phyloP scores from a whole-genome alignment of 106 monocot species.

The Allium sativum region DNA sequence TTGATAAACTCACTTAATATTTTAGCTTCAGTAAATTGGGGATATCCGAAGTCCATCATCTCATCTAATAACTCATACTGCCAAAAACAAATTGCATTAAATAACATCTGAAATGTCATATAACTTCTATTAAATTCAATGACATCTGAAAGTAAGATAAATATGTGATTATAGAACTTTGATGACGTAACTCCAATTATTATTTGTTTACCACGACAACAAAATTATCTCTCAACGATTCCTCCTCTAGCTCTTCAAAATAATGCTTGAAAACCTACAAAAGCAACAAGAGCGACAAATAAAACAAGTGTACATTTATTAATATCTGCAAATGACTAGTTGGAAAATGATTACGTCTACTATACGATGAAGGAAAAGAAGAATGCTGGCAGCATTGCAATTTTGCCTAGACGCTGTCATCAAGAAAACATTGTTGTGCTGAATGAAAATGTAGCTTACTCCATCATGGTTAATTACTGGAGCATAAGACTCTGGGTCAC shows the following conservation, averaged over 20 bases:
- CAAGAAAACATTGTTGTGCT: constrained; percentile 86
- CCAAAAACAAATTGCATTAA: not conserved
- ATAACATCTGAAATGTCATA: not conserved
- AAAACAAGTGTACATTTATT: constrained; percentile 1
- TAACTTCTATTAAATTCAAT: not conserved
- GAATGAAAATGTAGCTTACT: constrained; percentile 91
- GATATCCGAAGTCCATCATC: constrained; percentile 98
- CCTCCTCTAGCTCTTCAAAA: constrained; percentile 94
- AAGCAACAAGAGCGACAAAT: not conserved
- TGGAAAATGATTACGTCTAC: constrained; percentile 39
- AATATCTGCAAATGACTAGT: not conserved
- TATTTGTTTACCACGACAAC: constrained; percentile 67
- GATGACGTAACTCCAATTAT: too few species aligned
- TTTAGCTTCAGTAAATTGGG: constrained; percentile 91
- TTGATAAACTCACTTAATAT: constrained; percentile 96
- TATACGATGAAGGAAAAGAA: constrained; percentile 81
- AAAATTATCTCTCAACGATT: constrained; percentile 95
- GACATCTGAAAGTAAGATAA: not conserved
- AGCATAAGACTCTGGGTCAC: constrained; percentile 63
- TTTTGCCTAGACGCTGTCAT: constrained; percentile 87
- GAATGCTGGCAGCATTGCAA: constrained; percentile 84
- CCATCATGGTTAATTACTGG: constrained; percentile 84
- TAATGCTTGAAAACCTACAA: constrained; percentile 93
- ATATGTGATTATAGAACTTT: not conserved
- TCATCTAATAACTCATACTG: constrained; percentile 97